Conservation (phyloP, 2,329 filamentous ascomycete species). For the Aureobasidium sp. region DNA sequence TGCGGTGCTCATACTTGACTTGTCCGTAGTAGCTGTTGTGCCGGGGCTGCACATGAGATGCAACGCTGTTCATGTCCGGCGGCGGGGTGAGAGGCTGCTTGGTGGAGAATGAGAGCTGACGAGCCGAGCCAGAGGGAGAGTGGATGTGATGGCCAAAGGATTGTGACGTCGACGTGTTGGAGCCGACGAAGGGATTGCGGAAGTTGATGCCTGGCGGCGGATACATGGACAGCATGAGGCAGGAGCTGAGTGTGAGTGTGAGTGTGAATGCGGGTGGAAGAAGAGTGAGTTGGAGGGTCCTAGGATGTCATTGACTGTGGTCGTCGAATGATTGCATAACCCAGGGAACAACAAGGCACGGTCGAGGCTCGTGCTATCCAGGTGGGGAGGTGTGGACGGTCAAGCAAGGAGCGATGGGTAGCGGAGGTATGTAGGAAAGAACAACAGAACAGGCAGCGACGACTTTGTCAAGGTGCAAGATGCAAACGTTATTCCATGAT, state of each 20-base stretch:
- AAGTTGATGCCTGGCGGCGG: slow-evolving; percentile 29
- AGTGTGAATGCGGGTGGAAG: not conserved
- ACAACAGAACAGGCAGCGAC: too few species aligned
- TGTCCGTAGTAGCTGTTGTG: slow-evolving; percentile 26
- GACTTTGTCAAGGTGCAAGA: too few species aligned
- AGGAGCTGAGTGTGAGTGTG: too few species aligned
- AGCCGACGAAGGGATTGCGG: slow-evolving; percentile 28
- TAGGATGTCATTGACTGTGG: not conserved
- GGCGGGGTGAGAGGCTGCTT: slow-evolving; percentile 29
- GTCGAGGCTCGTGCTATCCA: slow-evolving; percentile 15
- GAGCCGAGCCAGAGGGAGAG: slow-evolving; percentile 14
- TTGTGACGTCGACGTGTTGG: slow-evolving; percentile 21
- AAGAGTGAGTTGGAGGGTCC: not conserved
- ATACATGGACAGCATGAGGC: slow-evolving; percentile 31
- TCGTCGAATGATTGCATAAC: slow-evolving; percentile 12
- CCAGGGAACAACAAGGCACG: slow-evolving; percentile 15
- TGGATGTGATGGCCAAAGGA: slow-evolving; percentile 17
- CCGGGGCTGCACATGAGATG: slow-evolving; percentile 21
- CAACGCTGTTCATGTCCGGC: slow-evolving; percentile 30
- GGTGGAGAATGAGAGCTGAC: slow-evolving; percentile 19
- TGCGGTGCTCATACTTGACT: slow-evolving; percentile 22
- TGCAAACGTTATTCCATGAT: slow-evolving; percentile 16
- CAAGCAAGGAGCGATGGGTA: slow-evolving; percentile 16
- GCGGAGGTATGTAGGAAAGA: slow-evolving; percentile 15
- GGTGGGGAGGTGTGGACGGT: slow-evolving; percentile 14